Conservation (phyloP, 805 yeast genomes). For the Komagataella kurtzmanii region DNA sequence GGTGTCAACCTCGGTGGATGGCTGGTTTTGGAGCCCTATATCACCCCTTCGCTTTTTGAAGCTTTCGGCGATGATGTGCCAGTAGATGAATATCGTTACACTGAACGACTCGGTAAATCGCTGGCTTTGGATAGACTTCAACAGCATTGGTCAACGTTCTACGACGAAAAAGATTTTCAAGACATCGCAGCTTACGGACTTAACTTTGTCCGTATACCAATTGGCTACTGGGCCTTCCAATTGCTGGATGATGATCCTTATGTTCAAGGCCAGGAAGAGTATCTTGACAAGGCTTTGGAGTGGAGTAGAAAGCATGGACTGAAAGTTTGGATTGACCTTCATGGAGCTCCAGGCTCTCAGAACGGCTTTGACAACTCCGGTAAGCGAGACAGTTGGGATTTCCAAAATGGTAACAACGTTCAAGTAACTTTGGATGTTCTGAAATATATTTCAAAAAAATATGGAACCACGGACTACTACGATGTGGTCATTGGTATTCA, state of each 20-base stretch:
- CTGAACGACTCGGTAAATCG: conserved; percentile 31
- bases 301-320: conserved; percentile 54
- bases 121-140: conserved; percentile 28
- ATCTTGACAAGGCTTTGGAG: conserved; percentile 47
- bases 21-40: conserved; percentile 60
- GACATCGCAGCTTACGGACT: conserved; percentile 39
- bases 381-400: conserved; percentile 31
- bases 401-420: conserved; percentile 29
- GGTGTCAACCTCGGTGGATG: conserved; percentile 61
- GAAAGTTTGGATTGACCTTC: conserved; percentile 65
- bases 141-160: conserved; percentile 45
- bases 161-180: conserved; percentile 43
- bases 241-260: conserved; percentile 41
- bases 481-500: conserved; percentile 61
- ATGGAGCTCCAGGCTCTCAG: conserved; percentile 77
- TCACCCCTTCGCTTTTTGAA: conserved; percentile 49
- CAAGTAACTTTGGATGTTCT: conserved; percentile 36
- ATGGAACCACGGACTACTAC: conserved; percentile 30
- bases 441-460: conserved; percentile 34
- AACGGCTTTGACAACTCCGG: conserved; percentile 84
- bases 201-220: conserved; percentile 63
- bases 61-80: conserved; percentile 29
- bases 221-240: conserved; percentile 74
- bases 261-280: conserved; percentile 50
- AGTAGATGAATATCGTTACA: conserved; percentile 47